Conservation (phyloP, 2,329 filamentous ascomycete genomes). For the Fusarium hainanense region DNA sequence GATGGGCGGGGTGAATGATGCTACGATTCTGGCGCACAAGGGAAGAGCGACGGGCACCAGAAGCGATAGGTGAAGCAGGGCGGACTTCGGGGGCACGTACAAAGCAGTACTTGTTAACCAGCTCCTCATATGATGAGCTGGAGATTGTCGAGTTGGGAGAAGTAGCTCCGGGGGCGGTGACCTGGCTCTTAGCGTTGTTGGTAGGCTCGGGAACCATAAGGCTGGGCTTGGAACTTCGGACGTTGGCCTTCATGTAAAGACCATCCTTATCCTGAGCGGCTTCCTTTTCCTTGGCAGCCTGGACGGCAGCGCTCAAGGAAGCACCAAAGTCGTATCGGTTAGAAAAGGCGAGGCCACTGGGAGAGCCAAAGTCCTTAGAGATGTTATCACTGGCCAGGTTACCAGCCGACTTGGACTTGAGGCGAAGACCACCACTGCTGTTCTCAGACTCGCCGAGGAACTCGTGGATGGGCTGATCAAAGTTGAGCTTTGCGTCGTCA, state of each 20-base stretch:
- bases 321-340: constrained; percentile 96
- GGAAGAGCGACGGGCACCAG: constrained; percentile 35
- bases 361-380: constrained; percentile 61
- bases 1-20: constrained; percentile 17
- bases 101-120: constrained; percentile 99
- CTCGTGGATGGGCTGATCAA: constrained; percentile 69
- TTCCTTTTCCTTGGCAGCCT: constrained; percentile 76
- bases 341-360: constrained; percentile 81
- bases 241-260: constrained; percentile 66
- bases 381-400: constrained; percentile 73
- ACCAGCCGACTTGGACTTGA: constrained; percentile 75
- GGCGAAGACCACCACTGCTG: constrained; percentile 67
- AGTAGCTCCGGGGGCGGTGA: constrained; percentile 57
- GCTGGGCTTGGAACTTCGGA: constrained; percentile 45
- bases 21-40: constrained; percentile 31
- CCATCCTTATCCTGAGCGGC: constrained; percentile 67
- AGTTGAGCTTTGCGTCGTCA: constrained; percentile 67
- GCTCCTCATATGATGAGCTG: constrained; percentile 92
- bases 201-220: constrained; percentile 45
- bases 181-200: constrained; percentile 25
- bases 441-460: constrained; percentile 72
- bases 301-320: constrained; percentile 86
- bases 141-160: constrained; percentile 70
- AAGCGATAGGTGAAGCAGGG: constrained; percentile 43
- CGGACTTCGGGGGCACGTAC: constrained; percentile 76